A percentile compares a stretch with the other conserved stretches of the same genome.
These are phyloP conservation scores for Xylaria sp. DNA, from an alignment of 2,329 filamentous ascomycete genomes.

Conservation along the genomic window DNA sequence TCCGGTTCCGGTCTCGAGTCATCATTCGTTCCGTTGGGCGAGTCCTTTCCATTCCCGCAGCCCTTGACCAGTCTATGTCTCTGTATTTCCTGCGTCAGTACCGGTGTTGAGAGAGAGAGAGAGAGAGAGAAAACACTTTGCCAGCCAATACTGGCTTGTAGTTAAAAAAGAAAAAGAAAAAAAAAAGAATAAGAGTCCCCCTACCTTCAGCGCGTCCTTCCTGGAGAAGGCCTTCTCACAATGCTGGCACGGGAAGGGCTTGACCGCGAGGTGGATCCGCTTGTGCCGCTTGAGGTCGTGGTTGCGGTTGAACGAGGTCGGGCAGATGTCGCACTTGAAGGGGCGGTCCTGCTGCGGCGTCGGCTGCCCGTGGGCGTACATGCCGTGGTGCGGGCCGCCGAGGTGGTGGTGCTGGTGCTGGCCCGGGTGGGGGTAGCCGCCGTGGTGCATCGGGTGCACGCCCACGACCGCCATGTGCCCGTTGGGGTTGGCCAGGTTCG, in stretches of 20 bases:
- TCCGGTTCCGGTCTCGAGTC: conserved; percentile 29
- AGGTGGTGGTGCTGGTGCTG: conserved; percentile 53
- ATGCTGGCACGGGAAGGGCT: conserved; percentile 88
- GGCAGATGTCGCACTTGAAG: conserved; percentile 91
- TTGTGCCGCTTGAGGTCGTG: conserved; percentile 97
- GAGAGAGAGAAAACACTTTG: too few relatives aligned
- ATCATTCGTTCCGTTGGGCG: conserved; percentile 26
- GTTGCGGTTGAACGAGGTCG: conserved; percentile 93
- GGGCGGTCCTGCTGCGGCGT: conserved; percentile 71
- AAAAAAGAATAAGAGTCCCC: conserved; percentile 33
- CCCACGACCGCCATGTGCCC: conserved; percentile 71
- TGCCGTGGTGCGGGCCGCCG: conserved; percentile 47
- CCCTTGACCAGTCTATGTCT: conserved; percentile 67
- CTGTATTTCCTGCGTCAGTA: conserved; percentile 46
- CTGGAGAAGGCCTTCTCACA: conserved; percentile 97
- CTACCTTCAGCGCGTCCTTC: conserved; percentile 95
- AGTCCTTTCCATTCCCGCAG: conserved; percentile 50
- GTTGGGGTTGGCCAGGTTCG: conserved; percentile 75
- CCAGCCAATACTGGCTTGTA: too few relatives aligned
- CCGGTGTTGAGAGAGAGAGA: conserved; percentile 5
- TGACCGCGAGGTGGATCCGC: conserved; percentile 90
- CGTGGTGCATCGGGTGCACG: conserved; percentile 56
- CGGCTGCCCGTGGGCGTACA: conserved; percentile 62
- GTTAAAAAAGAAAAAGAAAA: too few relatives aligned
- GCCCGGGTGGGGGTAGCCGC: too few relatives aligned